Conservation (phyloP, 202 grass and related monocot species). For the Cymbopogon flexuosus region DNA sequence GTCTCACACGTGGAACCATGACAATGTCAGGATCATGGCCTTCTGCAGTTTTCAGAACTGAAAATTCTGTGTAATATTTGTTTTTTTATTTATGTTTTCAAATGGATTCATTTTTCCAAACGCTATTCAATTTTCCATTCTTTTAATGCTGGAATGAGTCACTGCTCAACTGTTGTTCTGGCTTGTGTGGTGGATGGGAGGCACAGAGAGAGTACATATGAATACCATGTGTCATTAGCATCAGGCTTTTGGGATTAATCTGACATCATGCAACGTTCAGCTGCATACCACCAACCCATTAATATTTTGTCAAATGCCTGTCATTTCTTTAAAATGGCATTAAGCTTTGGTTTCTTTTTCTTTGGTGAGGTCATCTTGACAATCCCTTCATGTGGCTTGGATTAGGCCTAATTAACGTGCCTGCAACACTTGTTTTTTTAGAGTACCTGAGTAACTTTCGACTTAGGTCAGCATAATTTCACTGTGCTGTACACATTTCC, state of each 20-base stretch:
- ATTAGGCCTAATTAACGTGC: neutral
- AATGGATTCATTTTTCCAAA: neutral
- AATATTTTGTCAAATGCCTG: neutral
- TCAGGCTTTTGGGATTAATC: neutral
- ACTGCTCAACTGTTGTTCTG: neutral
- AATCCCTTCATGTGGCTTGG: neutral
- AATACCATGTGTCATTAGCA: neutral
- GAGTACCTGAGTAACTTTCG: neutral
- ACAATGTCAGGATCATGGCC: neutral
- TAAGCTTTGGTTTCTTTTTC: constrained; percentile 4
- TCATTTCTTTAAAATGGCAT: neutral
- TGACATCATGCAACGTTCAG: neutral
- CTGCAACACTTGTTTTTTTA: neutral
- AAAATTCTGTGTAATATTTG: neutral
- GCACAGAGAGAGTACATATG: neutral
- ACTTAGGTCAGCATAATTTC: neutral
- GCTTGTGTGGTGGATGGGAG: neutral
- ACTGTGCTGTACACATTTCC: neutral
- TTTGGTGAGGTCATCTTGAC: neutral
- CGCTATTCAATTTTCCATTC: neutral
- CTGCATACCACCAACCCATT: neutral
- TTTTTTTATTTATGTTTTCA: neutral
- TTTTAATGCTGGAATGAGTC: neutral
- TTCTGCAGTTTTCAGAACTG: neutral
- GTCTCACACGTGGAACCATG: neutral